Evolutionary conservation across 176 grass and related monocot genomes (phyloP).

Genomic region (Oryza meyeriana): DNA sequence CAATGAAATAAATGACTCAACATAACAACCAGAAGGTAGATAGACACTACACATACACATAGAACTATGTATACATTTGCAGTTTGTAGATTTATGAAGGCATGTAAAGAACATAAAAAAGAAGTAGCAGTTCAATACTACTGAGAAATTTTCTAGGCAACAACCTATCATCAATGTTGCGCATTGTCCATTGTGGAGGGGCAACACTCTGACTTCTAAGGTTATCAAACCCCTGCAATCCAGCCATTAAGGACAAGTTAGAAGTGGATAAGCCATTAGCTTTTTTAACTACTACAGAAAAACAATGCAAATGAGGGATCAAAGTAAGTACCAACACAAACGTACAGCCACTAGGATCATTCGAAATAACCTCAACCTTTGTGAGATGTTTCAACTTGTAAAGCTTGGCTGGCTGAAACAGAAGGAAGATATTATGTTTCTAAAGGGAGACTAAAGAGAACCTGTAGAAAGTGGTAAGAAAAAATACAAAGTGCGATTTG

Average conservation of each 20-base stretch:
- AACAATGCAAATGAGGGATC: slow-evolving; percentile 27
- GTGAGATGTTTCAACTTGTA: slow-evolving; percentile 98
- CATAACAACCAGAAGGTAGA: not conserved
- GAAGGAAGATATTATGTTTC: slow-evolving; percentile 5
- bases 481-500: not conserved
- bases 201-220: slow-evolving; percentile 95
- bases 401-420: slow-evolving; percentile 78
- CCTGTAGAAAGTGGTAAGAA: not conserved
- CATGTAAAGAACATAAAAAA: slow-evolving; percentile 15
- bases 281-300: slow-evolving; percentile 22
- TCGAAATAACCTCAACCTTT: slow-evolving; percentile 94
- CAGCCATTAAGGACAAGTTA: slow-evolving; percentile 27
- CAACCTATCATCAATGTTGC: slow-evolving; percentile 98
- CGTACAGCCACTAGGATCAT: slow-evolving; percentile 96
- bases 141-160: slow-evolving; percentile 44
- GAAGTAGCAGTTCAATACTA: slow-evolving; percentile 30
- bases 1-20: slow-evolving; percentile 2
- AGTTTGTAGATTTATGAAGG: slow-evolving; percentile 5
- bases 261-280: slow-evolving; percentile 27
- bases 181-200: slow-evolving; percentile 99
- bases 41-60: not conserved
- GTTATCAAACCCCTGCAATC: slow-evolving; percentile 88
- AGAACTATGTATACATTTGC: not conserved
- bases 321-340: slow-evolving; percentile 86
- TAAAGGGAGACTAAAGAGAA: slow-evolving; percentile 11